Evolutionary conservation across 441 rosid species (phyloP).

Genomic region (Lepidium campestre): DNA sequence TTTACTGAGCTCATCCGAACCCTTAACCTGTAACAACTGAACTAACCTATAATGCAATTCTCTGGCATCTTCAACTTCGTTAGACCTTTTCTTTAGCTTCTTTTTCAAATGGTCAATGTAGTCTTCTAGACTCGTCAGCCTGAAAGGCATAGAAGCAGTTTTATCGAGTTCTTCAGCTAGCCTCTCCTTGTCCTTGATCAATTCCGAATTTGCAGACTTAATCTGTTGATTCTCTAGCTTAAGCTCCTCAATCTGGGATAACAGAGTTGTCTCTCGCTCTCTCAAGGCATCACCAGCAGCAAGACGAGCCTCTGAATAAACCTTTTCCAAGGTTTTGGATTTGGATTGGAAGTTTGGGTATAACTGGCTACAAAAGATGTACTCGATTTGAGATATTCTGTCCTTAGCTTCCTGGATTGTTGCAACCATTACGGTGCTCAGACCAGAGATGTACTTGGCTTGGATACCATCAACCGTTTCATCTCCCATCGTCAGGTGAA

Average conservation of each 20-base stretch:
- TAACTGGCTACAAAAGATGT: slow-evolving; percentile 80
- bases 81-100: slow-evolving; percentile 34
- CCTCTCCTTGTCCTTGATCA: slow-evolving; percentile 41
- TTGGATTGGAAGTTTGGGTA: slow-evolving; percentile 64
- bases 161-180: slow-evolving; percentile 27
- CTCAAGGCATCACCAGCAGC: slow-evolving; percentile 55
- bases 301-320: slow-evolving; percentile 45
- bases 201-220: slow-evolving; percentile 34
- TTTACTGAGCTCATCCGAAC: slow-evolving; percentile 19
- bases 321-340: slow-evolving; percentile 43
- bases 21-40: slow-evolving; percentile 41
- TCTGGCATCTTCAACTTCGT: slow-evolving; percentile 44
- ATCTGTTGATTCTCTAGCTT: slow-evolving; percentile 39
- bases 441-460: slow-evolving; percentile 53
- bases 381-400: slow-evolving; percentile 81
- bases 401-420: slow-evolving; percentile 92
- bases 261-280: slow-evolving; percentile 45
- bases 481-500: slow-evolving; percentile 41
- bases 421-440: slow-evolving; percentile 73
- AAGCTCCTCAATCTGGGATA: slow-evolving; percentile 47
- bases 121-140: slow-evolving; percentile 23
- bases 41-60: slow-evolving; percentile 38
- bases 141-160: slow-evolving; percentile 12
- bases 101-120: slow-evolving; percentile 36
- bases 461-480: slow-evolving; percentile 39